These are phyloP conservation scores for Ustilaginoidea virens DNA, from an alignment of 2,329 filamentous ascomycete species.

Conservation along the genomic window DNA sequence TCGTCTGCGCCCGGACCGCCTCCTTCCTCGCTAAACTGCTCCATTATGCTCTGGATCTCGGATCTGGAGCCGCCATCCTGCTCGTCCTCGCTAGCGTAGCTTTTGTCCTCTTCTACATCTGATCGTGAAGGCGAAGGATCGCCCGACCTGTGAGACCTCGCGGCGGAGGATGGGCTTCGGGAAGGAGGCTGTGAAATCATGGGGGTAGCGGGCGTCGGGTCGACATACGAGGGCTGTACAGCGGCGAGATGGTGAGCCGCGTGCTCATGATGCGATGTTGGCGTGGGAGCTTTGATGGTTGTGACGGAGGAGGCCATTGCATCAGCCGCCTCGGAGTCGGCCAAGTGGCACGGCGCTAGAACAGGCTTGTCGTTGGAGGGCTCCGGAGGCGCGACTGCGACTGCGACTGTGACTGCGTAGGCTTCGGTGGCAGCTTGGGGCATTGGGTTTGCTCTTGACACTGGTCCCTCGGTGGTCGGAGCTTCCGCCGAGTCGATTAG, in stretches of 20 bases:
- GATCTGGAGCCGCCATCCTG: conserved; percentile 56
- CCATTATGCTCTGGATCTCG: conserved; percentile 97
- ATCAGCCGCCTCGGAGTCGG: conserved; percentile 10
- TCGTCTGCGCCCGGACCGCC: conserved; percentile 61
- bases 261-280: conserved; percentile 19
- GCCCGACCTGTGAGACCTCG: conserved; percentile 28
- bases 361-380: conserved; percentile 13
- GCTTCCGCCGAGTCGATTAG: too few relatives aligned
- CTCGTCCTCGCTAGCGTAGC: conserved; percentile 43
- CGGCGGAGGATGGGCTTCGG: conserved; percentile 39
- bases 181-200: conserved; percentile 39
- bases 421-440: too few relatives aligned
- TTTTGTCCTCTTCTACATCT: conserved; percentile 40
- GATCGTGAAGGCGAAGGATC: conserved; percentile 38
- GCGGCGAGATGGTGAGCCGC: conserved; percentile 29
- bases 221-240: conserved; percentile 33
- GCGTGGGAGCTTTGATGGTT: conserved; percentile 30
- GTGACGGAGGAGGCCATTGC: conserved; percentile 30
- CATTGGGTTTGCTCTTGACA: too few relatives aligned
- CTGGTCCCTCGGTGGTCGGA: too few relatives aligned
- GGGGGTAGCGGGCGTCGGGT: conserved; percentile 43
- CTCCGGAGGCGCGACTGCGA: conserved; percentile 11
- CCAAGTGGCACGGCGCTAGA: conserved; percentile 6
- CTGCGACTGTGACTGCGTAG: conserved; percentile 22
- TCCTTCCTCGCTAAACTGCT: conserved; percentile 70